phyloP scores from a whole-genome alignment of 2,329 filamentous ascomycete genomes.

The Colletotrichum liaoningense region DNA sequence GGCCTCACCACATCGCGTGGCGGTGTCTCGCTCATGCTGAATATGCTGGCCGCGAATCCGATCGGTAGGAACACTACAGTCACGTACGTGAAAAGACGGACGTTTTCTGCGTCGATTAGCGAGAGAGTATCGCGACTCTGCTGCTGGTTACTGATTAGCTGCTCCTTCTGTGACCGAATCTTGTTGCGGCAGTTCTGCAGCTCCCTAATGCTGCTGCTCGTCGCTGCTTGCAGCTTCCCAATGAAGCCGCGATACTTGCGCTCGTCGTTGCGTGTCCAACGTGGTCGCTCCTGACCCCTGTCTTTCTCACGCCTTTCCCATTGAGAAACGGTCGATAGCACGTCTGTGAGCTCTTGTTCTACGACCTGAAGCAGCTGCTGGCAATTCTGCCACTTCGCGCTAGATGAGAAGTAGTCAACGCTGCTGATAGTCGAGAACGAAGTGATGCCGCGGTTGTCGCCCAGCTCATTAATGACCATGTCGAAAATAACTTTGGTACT shows the following conservation, averaged over 20 bases:
- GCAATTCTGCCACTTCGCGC: rapidly evolving
- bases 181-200: neutral
- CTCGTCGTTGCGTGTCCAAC: neutral
- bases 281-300: rapidly evolving
- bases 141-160: rapidly evolving
- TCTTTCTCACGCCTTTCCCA: neutral
- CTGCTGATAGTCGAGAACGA: neutral
- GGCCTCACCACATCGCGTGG: neutral
- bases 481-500: neutral
- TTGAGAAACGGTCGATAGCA: neutral
- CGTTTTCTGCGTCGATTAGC: neutral
- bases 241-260: neutral
- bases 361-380: neutral
- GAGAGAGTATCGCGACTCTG: neutral
- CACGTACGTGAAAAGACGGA: neutral
- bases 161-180: neutral
- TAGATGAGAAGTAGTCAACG: neutral
- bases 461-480: rapidly evolving
- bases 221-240: neutral
- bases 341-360: neutral
- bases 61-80: rapidly evolving
- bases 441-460: rapidly evolving
- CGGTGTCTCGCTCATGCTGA: neutral
- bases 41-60: neutral
- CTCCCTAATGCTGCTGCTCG: neutral